Evolutionary conservation across 441 rosid species (phyloP).

Genomic region (Viola pubescens): DNA sequence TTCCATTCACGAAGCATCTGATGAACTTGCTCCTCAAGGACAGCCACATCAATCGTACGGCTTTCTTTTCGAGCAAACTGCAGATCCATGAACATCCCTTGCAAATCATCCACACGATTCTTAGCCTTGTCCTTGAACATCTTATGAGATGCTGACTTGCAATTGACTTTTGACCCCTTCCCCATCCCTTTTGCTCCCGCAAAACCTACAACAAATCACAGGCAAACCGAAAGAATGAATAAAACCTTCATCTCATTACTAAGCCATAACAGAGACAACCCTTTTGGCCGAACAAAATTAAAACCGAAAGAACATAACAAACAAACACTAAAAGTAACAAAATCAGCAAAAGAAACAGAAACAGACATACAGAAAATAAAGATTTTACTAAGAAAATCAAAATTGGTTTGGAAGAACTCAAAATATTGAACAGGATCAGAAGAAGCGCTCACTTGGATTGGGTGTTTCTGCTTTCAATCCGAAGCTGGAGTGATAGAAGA

Average conservation of each 20-base stretch:
- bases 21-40: conserved; percentile 97
- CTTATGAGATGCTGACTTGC: conserved; percentile 91
- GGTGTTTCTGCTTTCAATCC: background rate
- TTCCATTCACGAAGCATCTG: conserved; percentile 99
- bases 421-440: too few relatives aligned
- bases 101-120: conserved; percentile 97
- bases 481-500: background rate
- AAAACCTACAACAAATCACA: conserved; percentile 1
- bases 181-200: conserved; percentile 20
- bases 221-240: background rate
- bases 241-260: background rate
- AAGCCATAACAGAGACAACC: conserved; percentile 5
- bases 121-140: conserved; percentile 94
- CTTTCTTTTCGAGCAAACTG: conserved; percentile 94
- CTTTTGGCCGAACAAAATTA: background rate
- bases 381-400: too few relatives aligned
- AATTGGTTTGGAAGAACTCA: too few relatives aligned
- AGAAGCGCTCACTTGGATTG: too few relatives aligned
- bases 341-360: background rate
- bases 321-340: background rate
- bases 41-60: conserved; percentile 53
- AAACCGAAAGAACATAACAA: background rate
- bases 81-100: conserved; percentile 80
- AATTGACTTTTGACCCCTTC: conserved; percentile 43
- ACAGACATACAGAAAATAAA: background rate